These are phyloP conservation scores for Colletotrichum sp. DNA, from an alignment of 2,329 filamentous ascomycete species.

Conservation along the genomic window DNA sequence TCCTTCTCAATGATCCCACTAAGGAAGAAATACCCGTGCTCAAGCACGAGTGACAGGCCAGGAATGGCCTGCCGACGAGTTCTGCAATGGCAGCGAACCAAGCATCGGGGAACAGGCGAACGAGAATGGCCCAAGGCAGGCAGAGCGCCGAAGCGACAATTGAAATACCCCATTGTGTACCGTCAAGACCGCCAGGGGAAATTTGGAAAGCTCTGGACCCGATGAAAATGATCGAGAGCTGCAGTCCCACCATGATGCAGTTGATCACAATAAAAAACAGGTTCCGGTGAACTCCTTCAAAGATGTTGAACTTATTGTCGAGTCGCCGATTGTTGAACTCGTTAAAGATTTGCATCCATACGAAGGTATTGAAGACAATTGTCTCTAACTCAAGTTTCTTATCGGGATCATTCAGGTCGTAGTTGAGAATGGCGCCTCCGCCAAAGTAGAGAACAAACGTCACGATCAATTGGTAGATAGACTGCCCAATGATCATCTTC, in stretches of 20 bases:
- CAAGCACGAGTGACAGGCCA: background rate
- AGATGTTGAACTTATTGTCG: conserved; percentile 56
- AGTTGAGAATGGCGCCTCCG: background rate
- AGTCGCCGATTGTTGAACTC: conserved; percentile 69
- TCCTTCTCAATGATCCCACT: background rate
- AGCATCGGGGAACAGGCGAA: conserved; percentile 56
- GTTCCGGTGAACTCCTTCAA: conserved; percentile 49
- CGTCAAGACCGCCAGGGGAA: conserved; percentile 37
- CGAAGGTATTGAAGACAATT: conserved; percentile 84
- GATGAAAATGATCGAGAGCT: conserved; percentile 62
- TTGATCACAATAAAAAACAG: conserved; percentile 64
- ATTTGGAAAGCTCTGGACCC: conserved; percentile 57
- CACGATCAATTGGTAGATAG: conserved; percentile 65
- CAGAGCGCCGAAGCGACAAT: conserved; percentile 51
- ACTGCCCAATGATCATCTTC: conserved; percentile 69
- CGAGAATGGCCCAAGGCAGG: conserved; percentile 52
- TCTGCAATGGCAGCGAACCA: background rate
- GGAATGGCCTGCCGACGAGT: background rate
- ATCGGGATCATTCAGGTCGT: background rate
- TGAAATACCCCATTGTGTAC: conserved; percentile 59
- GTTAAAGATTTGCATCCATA: conserved; percentile 83
- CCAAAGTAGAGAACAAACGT: conserved; percentile 42
- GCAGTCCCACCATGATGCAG: conserved; percentile 59
- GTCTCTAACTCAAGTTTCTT: conserved; percentile 56
- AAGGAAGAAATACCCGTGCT: background rate